Base-by-base conservation (phyloP, 78 protist species). In the Dictyostelium firmibasis region DNA sequence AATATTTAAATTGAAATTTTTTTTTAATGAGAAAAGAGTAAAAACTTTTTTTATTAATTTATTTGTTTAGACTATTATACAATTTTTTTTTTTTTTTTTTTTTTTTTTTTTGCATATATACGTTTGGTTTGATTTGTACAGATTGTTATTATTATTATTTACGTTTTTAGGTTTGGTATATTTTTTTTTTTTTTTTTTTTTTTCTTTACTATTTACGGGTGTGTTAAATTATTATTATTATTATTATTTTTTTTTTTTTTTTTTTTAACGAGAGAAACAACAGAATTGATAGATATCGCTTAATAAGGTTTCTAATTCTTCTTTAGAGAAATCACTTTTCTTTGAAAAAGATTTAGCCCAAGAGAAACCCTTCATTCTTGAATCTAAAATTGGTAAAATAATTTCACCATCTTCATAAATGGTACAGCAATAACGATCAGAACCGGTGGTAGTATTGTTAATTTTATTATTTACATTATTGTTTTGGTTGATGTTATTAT, bases 281-380 rank as follows among this genome's bases (percentile, higher is more conserved):
- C 81, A 74, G 23, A 35, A 33, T 31, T 79, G 57, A 25, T 86
- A 76, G 23, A 86, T 78, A 76, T 87, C 93, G 79, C 86, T 78
- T 41, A 87, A 31, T 38, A 87, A 31, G 10, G 41, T 38, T 87
- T 87, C 93, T 47, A 87, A 67, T 43, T 87, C 93, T 43, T 87
- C 93, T 78, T 87, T 87, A 1, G 86, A 62, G 20, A 87, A 87
- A 62, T 86, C 85, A 14, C 23, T 87, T 77, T 87, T 87, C 50
- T 87, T 87, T 14, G 83, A 72, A 36, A 86, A 86, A 5, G 92
- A 86, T 38, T 76, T 86, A 27, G 92, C 92, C 93, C 93, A 87
- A 35, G 75, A 33, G 72, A 87, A 87, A 18, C 67, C 23, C 44
- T 64, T 87, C 93, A 87, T 78, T 57, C 93, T 82, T 27, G n/a